Evolutionary conservation across 192 early-diverging fungal species (phyloP), one percentile per base, ranked within the genome.

Genomic region (Gonapodya prolifera): DNA sequence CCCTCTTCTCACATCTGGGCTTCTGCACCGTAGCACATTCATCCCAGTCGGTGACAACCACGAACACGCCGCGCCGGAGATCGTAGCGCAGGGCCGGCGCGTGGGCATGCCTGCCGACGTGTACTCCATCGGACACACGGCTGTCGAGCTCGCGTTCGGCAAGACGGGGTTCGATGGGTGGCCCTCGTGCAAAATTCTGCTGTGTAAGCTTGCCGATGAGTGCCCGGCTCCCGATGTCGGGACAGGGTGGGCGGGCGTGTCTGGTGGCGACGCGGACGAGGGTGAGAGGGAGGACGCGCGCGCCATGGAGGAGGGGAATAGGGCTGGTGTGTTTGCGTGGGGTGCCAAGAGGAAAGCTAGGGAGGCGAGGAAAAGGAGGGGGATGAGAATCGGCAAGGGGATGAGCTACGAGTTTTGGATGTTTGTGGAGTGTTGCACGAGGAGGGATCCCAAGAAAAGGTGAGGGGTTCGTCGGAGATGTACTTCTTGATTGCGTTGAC

Each of bases 61-160:
- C 33, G 86, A 87, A 77, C 88, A 87, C 87, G 83, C 85, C 1
- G 85, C 89, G 13, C 89, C 89, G 23, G 89, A 90, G 75, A 82
- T 90, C 23, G 85, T 89, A 77, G 87, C 86, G 0, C 87, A 87
- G 82, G 84, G 81, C 70, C 33, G 33, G n/a, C 84, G 83, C 70
- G 86, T 83, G 70, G 81, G 85, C 75, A 77, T 80, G 69, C 85
- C 83, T 70, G 84, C 86, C 17, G 89, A 90, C 77, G 85, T 90
- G 28, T 90, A 90, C 80, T 83, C 82, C 45, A 78, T 90, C 34
- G 89, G 89, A 2, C 87, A 88, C 69, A 87, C 89, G 0, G 85
- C 87, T 0, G 70, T 90, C 28, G 89, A 90, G 78, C 81, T 90
- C 34, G 87, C 85, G 28, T 89, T 73, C 80, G 84, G 84, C 36